Conservation (phyloP, 306 rosid species). For the Cucumis cinereus region DNA sequence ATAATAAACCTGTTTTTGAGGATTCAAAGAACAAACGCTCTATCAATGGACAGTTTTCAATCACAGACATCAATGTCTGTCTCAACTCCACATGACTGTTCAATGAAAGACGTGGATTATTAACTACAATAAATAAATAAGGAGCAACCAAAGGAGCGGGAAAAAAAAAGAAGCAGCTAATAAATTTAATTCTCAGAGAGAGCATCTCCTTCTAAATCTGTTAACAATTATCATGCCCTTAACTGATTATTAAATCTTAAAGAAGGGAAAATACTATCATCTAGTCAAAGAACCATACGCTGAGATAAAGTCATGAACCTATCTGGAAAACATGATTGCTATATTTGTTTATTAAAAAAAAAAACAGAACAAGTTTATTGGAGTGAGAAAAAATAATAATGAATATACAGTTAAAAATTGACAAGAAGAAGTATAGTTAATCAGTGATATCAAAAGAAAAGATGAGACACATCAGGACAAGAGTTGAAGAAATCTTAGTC, state of each 20-base stretch:
- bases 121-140: background rate
- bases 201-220: background rate
- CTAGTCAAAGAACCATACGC: background rate
- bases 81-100: constrained; percentile 85
- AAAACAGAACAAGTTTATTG: background rate
- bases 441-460: background rate
- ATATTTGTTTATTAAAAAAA: background rate
- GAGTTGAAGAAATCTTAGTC: background rate
- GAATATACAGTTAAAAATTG: background rate
- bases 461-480: background rate
- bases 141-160: background rate
- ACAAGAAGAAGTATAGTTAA: background rate
- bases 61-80: constrained; percentile 82
- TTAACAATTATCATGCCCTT: background rate
- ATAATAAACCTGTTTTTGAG: constrained; percentile 59
- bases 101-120: constrained; percentile 9
- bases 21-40: constrained; percentile 93
- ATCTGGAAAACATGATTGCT: background rate
- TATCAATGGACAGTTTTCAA: constrained; percentile 61
- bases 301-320: background rate
- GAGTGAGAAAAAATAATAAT: background rate
- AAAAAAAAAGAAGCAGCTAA: background rate
- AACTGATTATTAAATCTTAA: background rate
- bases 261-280: background rate
- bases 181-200: background rate